These are phyloP conservation scores for Apostasia ramifera DNA, from an alignment of 106 monocot genomes.

Conservation along the genomic window DNA sequence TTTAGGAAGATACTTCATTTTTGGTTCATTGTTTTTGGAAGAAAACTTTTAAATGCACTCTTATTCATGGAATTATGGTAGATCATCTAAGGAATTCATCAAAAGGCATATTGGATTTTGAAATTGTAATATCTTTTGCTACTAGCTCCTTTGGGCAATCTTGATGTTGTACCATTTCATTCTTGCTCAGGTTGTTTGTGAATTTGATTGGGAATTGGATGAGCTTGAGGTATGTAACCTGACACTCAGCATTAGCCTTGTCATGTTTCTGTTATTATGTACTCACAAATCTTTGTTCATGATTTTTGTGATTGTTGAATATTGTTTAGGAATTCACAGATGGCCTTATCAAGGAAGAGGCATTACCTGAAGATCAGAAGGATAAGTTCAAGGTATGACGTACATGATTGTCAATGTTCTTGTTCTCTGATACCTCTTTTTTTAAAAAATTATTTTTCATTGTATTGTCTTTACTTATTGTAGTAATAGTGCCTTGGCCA, in stretches of 20 bases:
- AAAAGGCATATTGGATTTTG: background rate
- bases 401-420: too few species aligned
- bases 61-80: too few species aligned
- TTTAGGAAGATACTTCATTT: too few species aligned
- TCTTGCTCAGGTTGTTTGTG: constrained; percentile 53
- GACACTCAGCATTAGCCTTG: background rate
- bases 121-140: background rate
- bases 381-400: constrained; percentile 67
- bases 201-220: constrained; percentile 72
- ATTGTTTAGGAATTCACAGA: constrained; percentile 61
- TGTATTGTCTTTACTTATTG: too few species aligned
- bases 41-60: too few species aligned
- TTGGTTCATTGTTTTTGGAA: too few species aligned
- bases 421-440: too few species aligned
- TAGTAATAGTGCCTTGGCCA: too few species aligned
- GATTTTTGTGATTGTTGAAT: background rate
- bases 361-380: constrained; percentile 60
- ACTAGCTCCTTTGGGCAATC: background rate
- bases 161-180: constrained; percentile 1
- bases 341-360: constrained; percentile 48
- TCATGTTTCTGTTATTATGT: background rate
- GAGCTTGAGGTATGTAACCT: constrained; percentile 38
- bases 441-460: too few species aligned
- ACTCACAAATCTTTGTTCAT: background rate
- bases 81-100: too few species aligned